Evolutionary conservation across 2,329 filamentous ascomycete genomes (phyloP).

Genomic region (Aspergillus sp.): DNA sequence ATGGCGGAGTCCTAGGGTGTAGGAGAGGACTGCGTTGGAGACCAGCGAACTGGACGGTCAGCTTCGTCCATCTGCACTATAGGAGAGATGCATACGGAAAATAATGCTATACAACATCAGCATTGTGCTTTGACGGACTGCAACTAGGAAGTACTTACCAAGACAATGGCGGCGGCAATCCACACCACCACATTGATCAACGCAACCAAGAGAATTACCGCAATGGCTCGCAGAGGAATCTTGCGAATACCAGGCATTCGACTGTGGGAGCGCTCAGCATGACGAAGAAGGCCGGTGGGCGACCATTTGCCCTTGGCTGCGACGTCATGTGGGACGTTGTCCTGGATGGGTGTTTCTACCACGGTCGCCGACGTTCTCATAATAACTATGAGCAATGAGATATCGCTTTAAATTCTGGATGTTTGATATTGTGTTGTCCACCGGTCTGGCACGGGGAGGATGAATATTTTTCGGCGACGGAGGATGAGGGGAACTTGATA

Average conservation of each 20-base stretch:
- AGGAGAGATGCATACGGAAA: conserved; percentile 32
- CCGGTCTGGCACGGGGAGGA: not conserved
- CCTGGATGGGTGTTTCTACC: not conserved
- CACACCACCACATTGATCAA: conserved; percentile 58
- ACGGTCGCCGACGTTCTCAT: too few species aligned
- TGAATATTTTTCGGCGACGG: not conserved
- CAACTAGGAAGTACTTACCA: conserved; percentile 50
- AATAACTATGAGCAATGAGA: not conserved
- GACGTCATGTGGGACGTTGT: not conserved
- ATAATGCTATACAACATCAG: conserved; percentile 29
- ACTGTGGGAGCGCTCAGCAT: conserved; percentile 48
- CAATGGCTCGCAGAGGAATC: conserved; percentile 57
- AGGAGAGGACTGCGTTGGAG: conserved; percentile 79
- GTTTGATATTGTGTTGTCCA: not conserved
- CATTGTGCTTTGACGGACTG: too few species aligned
- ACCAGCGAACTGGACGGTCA: conserved; percentile 56
- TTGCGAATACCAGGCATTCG: conserved; percentile 55
- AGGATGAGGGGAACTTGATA: not conserved
- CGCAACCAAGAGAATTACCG: conserved; percentile 55
- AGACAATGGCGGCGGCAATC: conserved; percentile 57
- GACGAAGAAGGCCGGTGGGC: conserved; percentile 30
- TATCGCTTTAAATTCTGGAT: not conserved
- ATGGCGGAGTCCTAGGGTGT: conserved; percentile 85
- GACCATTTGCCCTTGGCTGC: conserved; percentile 27
- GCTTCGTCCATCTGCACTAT: not conserved